Base-by-base conservation (phyloP, 108 stramenopile genomes). In the Nannochloropsis oceanica region DNA sequence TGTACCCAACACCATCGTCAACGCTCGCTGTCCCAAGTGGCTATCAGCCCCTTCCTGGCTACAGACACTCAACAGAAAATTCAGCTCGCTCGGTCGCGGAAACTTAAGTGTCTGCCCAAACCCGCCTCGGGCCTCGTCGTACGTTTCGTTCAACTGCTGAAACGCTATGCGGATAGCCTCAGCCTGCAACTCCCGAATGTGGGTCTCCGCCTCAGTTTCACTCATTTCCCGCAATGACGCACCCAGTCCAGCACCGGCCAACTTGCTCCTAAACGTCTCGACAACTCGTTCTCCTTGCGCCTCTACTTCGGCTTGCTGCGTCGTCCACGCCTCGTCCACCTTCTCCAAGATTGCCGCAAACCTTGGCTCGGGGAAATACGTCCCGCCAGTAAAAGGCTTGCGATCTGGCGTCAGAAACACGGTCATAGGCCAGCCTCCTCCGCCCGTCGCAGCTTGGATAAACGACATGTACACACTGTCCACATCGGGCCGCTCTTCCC, bases 371-470 rank as follows among this genome's bases (percentile, higher is more conserved):
- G 86, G 83, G 27, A 84, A 87, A 25, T 87, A 87, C 8, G 86
- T 87, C 22, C 82, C 86, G 20, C 86, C 86, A 27, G 79, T 79
- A 80, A 87, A 87, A 1, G 86, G 86, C 83, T 87, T 84, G 44
- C 83, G 83, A 11, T 83, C 83, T 27, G 86, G 86, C 9, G 86
- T 87, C 79, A 87, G 83, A 82, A 82, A 87, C 24, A 84, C 86
- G 44, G 82, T 87, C 86, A 87, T 87, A 8, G 86, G 86, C 83
- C 86, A 87, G 22, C 86, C 86, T 8, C 86, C 86, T 22, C 86
- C 80, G 10, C 86, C 86, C 8, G 86, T 44, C 43, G 83, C 83
- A 8, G 86, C 86, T 79, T 87, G 86, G 13, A 87, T 82, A 14
- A 87, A 87, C 25, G 79, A 79, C 86, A 87, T 87, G 46, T 83